Evolutionary conservation across 441 rosid genomes (phyloP), one percentile per base, ranked within the genome.

Genomic region (Kokia cookei): DNA sequence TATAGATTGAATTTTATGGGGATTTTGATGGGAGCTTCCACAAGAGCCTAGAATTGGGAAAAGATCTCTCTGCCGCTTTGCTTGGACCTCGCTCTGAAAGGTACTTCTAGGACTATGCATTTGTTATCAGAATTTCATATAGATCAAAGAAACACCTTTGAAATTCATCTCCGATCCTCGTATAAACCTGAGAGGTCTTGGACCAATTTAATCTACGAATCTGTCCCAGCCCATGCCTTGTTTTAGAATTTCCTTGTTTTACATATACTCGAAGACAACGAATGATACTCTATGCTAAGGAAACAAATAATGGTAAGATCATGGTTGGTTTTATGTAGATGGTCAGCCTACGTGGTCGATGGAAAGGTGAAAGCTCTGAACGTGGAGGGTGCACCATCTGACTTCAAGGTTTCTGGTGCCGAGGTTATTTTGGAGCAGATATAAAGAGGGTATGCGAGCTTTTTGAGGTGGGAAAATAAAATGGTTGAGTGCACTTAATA

Each of bases 11-110:
- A 74, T 92, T 94, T 82, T 94, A 90, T 64, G 97, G 99, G 54
- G 97, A 92, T 77, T 87, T 90, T 73, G 90, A 91, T 78, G 97
- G 94, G 61, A 86, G 87, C 75, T 91, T 94, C 87, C 97, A 92
- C 82, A 91, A 90, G 86, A 91, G 95, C 86, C 85, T 94, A 82
- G 95, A 89, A 70, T 83, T 94, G 71, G 86, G 81, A 66, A 94
- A 94, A 79, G 97, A 94, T 87, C 95, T 90, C 62, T 90, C 98
- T 32, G 95, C 76, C 78, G 97, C 97, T 72, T 85, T 94, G 86
- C 98, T 94, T 11, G 98, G 98, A 9, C 89, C 81, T 79, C 94
- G 97, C 40, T 91, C 95, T 55, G 78, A 89, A 78, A 91, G 98
- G 97, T 94, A 78, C 32, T 54, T 71, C 14, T 17, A 69, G 9